Conservation (phyloP, 2,329 filamentous ascomycete species). For the Cercospora sojina region DNA sequence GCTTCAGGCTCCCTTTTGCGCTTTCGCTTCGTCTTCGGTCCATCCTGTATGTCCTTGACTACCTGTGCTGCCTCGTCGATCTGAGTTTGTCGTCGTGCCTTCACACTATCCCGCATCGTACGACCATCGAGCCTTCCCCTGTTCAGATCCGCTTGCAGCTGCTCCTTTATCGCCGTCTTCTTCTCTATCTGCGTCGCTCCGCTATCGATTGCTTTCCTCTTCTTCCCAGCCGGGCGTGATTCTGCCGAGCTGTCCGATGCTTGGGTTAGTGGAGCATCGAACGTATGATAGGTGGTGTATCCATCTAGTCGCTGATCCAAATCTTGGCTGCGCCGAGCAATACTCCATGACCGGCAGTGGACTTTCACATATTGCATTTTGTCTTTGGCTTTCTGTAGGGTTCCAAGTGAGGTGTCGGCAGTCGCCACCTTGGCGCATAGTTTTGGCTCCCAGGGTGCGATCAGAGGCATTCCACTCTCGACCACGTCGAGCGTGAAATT, state of each 20-base stretch:
- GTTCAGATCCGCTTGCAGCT: not conserved
- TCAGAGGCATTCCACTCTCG: not conserved
- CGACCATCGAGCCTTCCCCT: no score
- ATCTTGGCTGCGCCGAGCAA: not conserved
- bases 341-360: not conserved
- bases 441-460: not conserved
- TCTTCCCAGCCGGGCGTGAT: not conserved
- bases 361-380: not conserved
- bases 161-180: not conserved
- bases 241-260: not conserved
- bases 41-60: no score
- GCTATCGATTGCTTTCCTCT: not conserved
- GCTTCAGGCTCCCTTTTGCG: no score
- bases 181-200: not conserved
- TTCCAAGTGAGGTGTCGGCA: not conserved
- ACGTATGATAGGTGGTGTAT: not conserved
- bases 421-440: not conserved
- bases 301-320: not conserved
- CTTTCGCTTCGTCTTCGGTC: no score
- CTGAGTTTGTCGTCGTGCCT: no score
- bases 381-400: not conserved
- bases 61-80: no score
- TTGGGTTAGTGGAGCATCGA: not conserved
- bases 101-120: no score
- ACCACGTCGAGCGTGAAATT: not conserved